Base-by-base conservation (phyloP, 2,329 filamentous ascomycete genomes). In the Cadophora gregata region DNA sequence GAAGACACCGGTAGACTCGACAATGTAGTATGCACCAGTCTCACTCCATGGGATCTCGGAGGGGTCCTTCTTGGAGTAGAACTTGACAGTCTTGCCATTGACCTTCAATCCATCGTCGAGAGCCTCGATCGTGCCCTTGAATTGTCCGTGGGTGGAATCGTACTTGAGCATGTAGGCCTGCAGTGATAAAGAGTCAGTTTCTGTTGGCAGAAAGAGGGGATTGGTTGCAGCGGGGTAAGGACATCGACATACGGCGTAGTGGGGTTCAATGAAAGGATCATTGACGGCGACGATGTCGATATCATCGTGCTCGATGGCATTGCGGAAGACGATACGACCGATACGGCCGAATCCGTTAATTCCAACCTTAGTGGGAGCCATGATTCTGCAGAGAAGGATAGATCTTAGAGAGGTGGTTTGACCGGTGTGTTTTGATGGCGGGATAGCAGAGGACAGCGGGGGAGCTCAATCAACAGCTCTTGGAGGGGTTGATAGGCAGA, bases 301-400 rank as follows among this genome's bases (percentile, higher is more conserved):
- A 69, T 96, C 91, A 78, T 87, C 83, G 85, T 95, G 91, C 89
- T 96, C 91, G 80, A 96, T 81, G 78, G 95, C 93, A 86, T 97
- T 98, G 86, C 95, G 93, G 92, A 98, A 96, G 87, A 98, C 90
- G 82, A 99, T 97, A 83, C 96, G 92, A 80, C 96, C 96, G 84
- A 99, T 99, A 84, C 96, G 94, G 86, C 96, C 96, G 88, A 99
- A 99, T 83, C 96, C 95, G 91, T 97, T 98, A 91, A 97, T 97
- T 83, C 93, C 93, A 81, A 96, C 93, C 89, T 96, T 88, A 81
- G 85, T 81, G 60, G 74, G 76, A 80, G 80, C 78, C 83, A 86
- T 86, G 72, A 77, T 85, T 76, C 74, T 77, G 75, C 47, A 31
- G 62, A 59, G 31, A 47, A 21, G 42, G 42, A 65, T 58, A 19